phyloP scores from a whole-genome alignment of 2,329 filamentous ascomycete species.

The Aspergillus proliferans region DNA sequence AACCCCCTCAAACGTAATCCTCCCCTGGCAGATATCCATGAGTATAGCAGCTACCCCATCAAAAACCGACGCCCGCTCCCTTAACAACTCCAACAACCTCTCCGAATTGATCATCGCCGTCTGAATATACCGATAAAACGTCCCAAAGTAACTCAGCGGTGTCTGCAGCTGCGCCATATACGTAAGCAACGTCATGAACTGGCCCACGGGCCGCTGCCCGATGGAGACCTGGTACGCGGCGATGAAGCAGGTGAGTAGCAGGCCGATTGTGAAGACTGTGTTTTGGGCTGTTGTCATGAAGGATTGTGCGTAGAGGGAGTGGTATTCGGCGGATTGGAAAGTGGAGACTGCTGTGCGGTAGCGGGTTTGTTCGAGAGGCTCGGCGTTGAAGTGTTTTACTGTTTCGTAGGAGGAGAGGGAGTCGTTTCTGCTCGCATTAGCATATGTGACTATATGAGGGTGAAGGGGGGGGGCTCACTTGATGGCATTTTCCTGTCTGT shows the following conservation, averaged over 20 bases:
- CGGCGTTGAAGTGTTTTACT: slow-evolving; percentile 85
- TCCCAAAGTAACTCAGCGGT: slow-evolving; percentile 82
- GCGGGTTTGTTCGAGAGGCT: slow-evolving; percentile 68
- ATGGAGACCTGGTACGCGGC: slow-evolving; percentile 70
- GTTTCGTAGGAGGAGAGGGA: slow-evolving; percentile 98
- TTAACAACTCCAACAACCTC: slow-evolving; percentile 90
- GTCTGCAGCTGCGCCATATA: slow-evolving; percentile 81
- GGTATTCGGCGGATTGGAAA: slow-evolving; percentile 69
- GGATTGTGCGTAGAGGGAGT: slow-evolving; percentile 69
- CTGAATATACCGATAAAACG: slow-evolving; percentile 93
- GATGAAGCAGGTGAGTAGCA: slow-evolving; percentile 65
- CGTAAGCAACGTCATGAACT: slow-evolving; percentile 67
- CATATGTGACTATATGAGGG: neutral
- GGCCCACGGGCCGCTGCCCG: slow-evolving; percentile 58
- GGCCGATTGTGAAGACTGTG: slow-evolving; percentile 69
- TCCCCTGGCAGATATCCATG: slow-evolving; percentile 65
- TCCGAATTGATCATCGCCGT: slow-evolving; percentile 97
- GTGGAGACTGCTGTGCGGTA: slow-evolving; percentile 64
- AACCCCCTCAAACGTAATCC: slow-evolving; percentile 81
- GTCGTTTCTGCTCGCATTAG: slow-evolving; percentile 58
- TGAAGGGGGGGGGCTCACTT: slow-evolving; percentile 50
- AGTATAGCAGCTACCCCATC: slow-evolving; percentile 62
- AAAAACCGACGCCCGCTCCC: slow-evolving; percentile 85
- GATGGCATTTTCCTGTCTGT: slow-evolving; percentile 90
- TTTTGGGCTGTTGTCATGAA: slow-evolving; percentile 77